Conservation (phyloP, 2,329 filamentous ascomycete species). For the Paraphoma chrysanthemicola region DNA sequence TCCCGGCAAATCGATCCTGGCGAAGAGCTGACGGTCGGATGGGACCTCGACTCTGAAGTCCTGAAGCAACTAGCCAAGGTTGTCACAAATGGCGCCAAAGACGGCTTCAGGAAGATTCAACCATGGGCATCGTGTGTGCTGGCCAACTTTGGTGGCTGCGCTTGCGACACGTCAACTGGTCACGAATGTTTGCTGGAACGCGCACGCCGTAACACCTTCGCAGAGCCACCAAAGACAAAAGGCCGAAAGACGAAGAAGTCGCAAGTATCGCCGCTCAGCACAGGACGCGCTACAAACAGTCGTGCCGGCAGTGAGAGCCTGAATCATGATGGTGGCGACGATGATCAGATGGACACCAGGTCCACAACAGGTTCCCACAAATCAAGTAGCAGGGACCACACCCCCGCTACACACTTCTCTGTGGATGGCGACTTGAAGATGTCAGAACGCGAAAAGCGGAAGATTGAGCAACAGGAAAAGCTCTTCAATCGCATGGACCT, state of each 20-base stretch:
- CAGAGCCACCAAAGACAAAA: constrained; percentile 51
- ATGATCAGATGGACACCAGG: constrained; percentile 62
- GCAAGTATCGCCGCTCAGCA: constrained; percentile 62
- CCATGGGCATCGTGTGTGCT: constrained; percentile 74
- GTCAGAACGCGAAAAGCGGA: constrained; percentile 68
- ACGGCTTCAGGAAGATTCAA: constrained; percentile 65
- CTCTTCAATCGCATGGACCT: constrained; percentile 68
- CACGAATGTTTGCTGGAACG: constrained; percentile 47
- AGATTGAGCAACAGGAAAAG: constrained; percentile 68
- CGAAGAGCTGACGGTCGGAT: constrained; percentile 72
- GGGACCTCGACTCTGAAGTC: constrained; percentile 57
- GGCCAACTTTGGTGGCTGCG: constrained; percentile 80
- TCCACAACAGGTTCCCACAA: constrained; percentile 65
- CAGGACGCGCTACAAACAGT: constrained; percentile 61
- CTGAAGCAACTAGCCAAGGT: constrained; percentile 67
- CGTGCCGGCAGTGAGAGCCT: constrained; percentile 66
- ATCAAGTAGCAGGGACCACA: constrained; percentile 66
- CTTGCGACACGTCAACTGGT: constrained; percentile 62
- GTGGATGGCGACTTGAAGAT: constrained; percentile 58
- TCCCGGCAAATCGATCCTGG: constrained; percentile 76
- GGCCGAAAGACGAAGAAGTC: constrained; percentile 57
- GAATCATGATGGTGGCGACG: constrained; percentile 59
- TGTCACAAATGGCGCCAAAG: constrained; percentile 67
- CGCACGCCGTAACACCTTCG: constrained; percentile 40
- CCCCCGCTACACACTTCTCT: constrained; percentile 62